These are phyloP conservation scores for Laguncularia racemosa DNA, from an alignment of 345 rosid species.

Conservation along the genomic window DNA sequence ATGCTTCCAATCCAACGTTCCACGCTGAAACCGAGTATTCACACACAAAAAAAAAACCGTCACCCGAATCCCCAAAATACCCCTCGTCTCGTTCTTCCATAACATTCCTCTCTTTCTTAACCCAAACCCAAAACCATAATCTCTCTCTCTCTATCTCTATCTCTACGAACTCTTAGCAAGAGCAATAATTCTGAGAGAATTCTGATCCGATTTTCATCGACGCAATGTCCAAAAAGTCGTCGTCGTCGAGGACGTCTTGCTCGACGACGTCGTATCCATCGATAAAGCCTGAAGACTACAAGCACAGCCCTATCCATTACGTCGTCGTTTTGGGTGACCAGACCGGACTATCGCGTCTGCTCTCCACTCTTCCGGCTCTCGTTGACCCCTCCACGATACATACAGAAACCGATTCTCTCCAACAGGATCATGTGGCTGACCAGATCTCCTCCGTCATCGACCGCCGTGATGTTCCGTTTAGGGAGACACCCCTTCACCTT, in stretches of 20 bases:
- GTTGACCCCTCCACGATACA: constrained; percentile 59
- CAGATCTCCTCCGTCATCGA: constrained; percentile 68
- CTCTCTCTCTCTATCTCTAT: not conserved
- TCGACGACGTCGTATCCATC: constrained; percentile 30
- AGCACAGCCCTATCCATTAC: constrained; percentile 80
- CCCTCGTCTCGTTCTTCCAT: constrained; percentile 6
- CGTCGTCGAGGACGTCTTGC: constrained; percentile 24
- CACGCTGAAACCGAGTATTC: too few species aligned
- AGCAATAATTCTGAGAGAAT: not conserved
- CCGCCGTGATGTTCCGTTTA: constrained; percentile 74
- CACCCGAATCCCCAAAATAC: not conserved
- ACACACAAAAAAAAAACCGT: not conserved
- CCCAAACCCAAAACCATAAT: not conserved
- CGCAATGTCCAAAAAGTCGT: constrained; percentile 32
- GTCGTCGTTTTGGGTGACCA: constrained; percentile 78
- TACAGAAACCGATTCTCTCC: constrained; percentile 61
- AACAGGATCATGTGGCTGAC: constrained; percentile 62
- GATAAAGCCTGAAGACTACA: constrained; percentile 56
- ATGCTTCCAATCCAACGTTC: too few species aligned
- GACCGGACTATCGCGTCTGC: constrained; percentile 48
- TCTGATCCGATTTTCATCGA: not conserved
- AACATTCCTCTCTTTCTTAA: constrained; percentile 8
- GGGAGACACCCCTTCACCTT: constrained; percentile 87
- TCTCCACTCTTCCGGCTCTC: constrained; percentile 57
- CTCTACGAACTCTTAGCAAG: not conserved